phyloP scores from a whole-genome alignment of 2,329 filamentous ascomycete genomes.

The Aspergillus candidus region DNA sequence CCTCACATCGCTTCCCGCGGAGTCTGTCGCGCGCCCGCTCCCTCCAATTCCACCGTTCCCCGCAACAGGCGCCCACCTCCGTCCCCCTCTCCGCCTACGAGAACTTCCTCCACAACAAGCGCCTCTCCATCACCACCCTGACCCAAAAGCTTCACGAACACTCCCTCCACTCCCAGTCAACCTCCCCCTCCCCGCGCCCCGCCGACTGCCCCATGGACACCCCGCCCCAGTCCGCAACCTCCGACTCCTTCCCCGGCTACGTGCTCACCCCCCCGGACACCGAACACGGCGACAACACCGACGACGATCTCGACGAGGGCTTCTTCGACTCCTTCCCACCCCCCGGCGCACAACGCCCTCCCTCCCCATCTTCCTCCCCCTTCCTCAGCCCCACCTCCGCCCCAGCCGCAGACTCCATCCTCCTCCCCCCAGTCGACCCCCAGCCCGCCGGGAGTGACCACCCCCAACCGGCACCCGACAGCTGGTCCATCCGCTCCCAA shows the following conservation, averaged over 20 bases:
- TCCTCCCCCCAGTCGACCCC: constrained; percentile 4
- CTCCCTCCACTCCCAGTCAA: constrained; percentile 23
- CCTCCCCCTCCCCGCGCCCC: constrained; percentile 5
- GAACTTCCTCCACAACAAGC: constrained; percentile 15
- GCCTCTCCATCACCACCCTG: constrained; percentile 36
- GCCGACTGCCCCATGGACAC: background rate
- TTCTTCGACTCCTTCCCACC: constrained; percentile 51
- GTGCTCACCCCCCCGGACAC: constrained; percentile 35
- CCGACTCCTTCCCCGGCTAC: constrained; percentile 17
- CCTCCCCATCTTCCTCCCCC: constrained; percentile 28
- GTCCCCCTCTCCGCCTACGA: constrained; percentile 40
- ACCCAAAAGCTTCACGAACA: constrained; percentile 39
- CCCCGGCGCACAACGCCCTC: constrained; percentile 53
- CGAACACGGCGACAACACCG: constrained; percentile 24
- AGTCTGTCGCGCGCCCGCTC: constrained; percentile 28
- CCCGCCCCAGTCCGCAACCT: background rate
- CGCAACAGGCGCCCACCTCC: constrained; percentile 35
- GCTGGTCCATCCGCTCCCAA: constrained; percentile 27
- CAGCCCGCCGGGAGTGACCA: background rate
- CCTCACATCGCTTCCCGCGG: constrained; percentile 23
- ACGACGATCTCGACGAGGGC: constrained; percentile 17
- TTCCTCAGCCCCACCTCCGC: constrained; percentile 26
- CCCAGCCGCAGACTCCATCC: constrained; percentile 18
- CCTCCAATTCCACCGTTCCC: constrained; percentile 26
- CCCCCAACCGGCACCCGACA: constrained; percentile 8